These are phyloP conservation scores for Ramularia collo-cygni DNA, from an alignment of 2,329 filamentous ascomycete species.

Conservation along the genomic window DNA sequence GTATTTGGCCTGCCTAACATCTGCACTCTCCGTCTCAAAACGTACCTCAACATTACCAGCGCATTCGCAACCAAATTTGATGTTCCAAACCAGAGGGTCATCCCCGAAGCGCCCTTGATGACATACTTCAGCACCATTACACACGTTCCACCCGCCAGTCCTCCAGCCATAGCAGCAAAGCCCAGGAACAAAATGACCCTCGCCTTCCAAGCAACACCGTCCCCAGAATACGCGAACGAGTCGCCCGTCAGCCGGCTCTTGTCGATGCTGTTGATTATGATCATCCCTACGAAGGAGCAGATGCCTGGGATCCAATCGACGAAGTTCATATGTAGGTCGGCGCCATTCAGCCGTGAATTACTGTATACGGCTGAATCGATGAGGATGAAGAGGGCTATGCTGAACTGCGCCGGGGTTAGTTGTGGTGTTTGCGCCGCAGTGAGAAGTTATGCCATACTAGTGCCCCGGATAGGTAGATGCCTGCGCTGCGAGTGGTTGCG, in stretches of 20 bases:
- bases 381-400: conserved; percentile 62
- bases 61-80: conserved; percentile 60
- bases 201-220: conserved; percentile 64
- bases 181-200: conserved; percentile 61
- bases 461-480: conserved; percentile 60
- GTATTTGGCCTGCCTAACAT: conserved; percentile 8
- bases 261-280: conserved; percentile 66
- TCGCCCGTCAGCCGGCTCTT: conserved; percentile 59
- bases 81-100: conserved; percentile 60
- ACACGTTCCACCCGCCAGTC: conserved; percentile 59
- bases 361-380: conserved; percentile 61
- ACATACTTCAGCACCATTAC: conserved; percentile 64
- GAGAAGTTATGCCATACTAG: conserved; percentile 44
- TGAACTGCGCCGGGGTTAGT: conserved; percentile 46
- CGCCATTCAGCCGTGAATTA: conserved; percentile 54
- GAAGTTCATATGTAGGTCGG: conserved; percentile 56
- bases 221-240: conserved; percentile 56
- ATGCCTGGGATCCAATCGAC: conserved; percentile 67
- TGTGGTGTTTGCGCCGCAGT: background rate
- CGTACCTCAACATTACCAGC: conserved; percentile 60
- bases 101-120: conserved; percentile 52
- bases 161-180: conserved; percentile 62
- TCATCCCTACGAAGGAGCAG: conserved; percentile 62
- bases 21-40: conserved; percentile 8
- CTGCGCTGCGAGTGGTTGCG: conserved; percentile 55